These are phyloP conservation scores for Paraphaeosphaeria sporulosa DNA, from an alignment of 2,329 filamentous ascomycete species.

Conservation along the genomic window DNA sequence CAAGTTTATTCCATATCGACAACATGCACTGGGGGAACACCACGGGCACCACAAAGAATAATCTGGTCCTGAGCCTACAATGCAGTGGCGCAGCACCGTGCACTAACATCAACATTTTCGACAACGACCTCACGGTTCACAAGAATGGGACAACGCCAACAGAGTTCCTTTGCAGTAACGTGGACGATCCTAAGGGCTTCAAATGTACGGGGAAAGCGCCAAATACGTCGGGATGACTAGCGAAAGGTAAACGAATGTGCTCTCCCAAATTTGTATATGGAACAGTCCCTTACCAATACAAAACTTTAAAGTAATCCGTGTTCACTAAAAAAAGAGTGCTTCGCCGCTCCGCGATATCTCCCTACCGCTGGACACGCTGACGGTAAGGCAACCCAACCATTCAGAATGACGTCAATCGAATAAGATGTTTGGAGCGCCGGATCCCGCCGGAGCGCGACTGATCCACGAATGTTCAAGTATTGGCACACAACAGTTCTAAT, in stretches of 20 bases:
- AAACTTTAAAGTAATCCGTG: too few relatives aligned
- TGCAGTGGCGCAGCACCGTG: slow-evolving; percentile 24
- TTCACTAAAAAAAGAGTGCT: too few relatives aligned
- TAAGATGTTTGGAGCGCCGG: neutral
- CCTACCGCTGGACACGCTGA: too few relatives aligned
- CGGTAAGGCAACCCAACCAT: too few relatives aligned
- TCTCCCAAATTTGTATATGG: too few relatives aligned
- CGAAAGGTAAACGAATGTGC: neutral
- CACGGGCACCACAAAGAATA: too few relatives aligned
- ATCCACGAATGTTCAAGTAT: neutral
- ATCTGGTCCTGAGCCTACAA: slow-evolving; percentile 25
- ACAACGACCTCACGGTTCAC: slow-evolving; percentile 16
- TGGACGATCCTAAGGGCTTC: slow-evolving; percentile 15
- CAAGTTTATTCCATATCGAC: slow-evolving; percentile 48
- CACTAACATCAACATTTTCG: slow-evolving; percentile 13
- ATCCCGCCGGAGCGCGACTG: neutral
- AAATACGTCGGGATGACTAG: slow-evolving; percentile 9
- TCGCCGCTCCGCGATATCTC: too few relatives aligned
- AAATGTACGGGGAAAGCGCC: slow-evolving; percentile 14
- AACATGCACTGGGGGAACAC: slow-evolving; percentile 36
- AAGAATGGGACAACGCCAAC: slow-evolving; percentile 7
- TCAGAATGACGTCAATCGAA: neutral
- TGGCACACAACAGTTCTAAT: neutral
- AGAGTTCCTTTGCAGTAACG: slow-evolving; percentile 18
- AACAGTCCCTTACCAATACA: too few relatives aligned